phyloP scores from a whole-genome alignment of 768 basidiomycete species.

The Galerina marginata region DNA sequence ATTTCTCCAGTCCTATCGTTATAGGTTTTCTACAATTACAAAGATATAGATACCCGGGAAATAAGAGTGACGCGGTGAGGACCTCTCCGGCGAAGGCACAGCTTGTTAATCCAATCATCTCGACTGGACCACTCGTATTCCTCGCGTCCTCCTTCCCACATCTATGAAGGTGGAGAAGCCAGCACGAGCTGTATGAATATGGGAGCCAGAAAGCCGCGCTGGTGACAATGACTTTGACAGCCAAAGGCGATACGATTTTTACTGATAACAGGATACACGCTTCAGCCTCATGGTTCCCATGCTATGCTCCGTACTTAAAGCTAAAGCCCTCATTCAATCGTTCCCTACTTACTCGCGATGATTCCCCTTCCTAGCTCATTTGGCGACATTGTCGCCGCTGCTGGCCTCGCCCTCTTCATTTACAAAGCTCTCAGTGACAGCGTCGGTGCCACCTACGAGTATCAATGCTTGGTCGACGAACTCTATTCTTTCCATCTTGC shows the following conservation, averaged over 20 bases:
- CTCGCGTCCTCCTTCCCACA: no score
- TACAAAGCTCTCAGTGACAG: constrained; percentile 13
- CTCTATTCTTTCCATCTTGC: constrained; percentile 4
- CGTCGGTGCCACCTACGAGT: constrained; percentile 3
- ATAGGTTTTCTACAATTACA: no score
- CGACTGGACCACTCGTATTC: no score
- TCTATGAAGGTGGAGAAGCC: no score
- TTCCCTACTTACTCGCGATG: neutral
- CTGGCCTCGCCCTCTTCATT: neutral
- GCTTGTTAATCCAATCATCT: no score
- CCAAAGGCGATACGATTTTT: neutral
- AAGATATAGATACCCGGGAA: no score
- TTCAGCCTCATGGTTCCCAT: neutral
- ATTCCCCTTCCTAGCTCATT: constrained; percentile 9
- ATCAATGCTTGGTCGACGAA: constrained; percentile 3
- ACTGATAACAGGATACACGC: neutral
- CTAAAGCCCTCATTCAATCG: neutral
- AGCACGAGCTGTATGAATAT: no score
- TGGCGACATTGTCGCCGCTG: constrained; percentile 10
- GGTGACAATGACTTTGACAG: neutral
- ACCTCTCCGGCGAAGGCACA: no score
- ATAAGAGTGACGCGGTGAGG: no score
- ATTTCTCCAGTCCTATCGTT: no score
- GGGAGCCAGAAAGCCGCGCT: no score
- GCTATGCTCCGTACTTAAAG: neutral